phyloP scores from a whole-genome alignment of 805 yeast genomes.

The Saturnispora ahearnii region DNA sequence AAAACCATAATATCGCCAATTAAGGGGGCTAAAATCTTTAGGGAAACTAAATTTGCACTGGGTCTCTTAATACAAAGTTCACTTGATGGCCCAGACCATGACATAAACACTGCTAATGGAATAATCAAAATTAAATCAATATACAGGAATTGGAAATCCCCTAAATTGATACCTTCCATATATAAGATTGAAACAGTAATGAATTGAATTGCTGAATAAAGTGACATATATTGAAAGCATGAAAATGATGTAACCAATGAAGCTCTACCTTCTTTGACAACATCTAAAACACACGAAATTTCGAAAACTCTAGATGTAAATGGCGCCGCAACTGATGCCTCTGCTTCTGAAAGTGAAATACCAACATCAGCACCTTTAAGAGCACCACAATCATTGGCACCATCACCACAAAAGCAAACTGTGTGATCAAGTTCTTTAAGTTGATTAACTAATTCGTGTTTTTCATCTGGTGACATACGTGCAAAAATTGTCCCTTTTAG shows the following conservation, averaged over 20 bases:
- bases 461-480: constrained; percentile 98
- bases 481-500: constrained; percentile 77
- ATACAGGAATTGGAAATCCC: constrained; percentile 93
- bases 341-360: constrained; percentile 91
- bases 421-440: constrained; percentile 80
- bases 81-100: constrained; percentile 83
- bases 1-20: constrained; percentile 65
- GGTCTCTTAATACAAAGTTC: constrained; percentile 66
- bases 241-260: constrained; percentile 91
- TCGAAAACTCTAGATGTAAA: constrained; percentile 88
- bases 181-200: constrained; percentile 78
- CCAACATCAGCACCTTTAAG: constrained; percentile 97
- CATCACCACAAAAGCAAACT: constrained; percentile 97
- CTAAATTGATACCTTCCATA: constrained; percentile 82
- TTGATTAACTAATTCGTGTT: constrained; percentile 88
- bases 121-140: constrained; percentile 85
- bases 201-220: constrained; percentile 94
- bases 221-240: constrained; percentile 95
- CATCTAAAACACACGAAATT: constrained; percentile 85
- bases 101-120: constrained; percentile 95
- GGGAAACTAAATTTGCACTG: constrained; percentile 85
- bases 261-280: constrained; percentile 90
- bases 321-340: constrained; percentile 98
- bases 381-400: constrained; percentile 99
- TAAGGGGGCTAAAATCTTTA: constrained; percentile 76